Percentiles rank a stretch among this genome's conserved stretches.
These are phyloP conservation scores for Tephrocybe rancida DNA, from an alignment of 768 basidiomycete species.

Conservation along the genomic window DNA sequence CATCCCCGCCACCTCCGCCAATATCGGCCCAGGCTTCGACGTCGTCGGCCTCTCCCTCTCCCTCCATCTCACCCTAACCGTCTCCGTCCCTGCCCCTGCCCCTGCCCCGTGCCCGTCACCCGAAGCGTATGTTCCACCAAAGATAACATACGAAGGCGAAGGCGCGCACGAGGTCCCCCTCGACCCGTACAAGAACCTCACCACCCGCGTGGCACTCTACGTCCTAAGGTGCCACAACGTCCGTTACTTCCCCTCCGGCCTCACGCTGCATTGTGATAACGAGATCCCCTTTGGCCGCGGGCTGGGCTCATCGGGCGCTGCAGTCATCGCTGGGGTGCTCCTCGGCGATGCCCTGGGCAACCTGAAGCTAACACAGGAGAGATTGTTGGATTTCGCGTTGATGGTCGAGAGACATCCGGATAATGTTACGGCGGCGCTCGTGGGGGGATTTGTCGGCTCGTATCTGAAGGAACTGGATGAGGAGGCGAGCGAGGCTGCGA, in stretches of 20 bases:
- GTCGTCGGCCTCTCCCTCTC: constrained; percentile 98
- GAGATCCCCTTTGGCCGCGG: constrained; percentile 98
- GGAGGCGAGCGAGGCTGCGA: constrained; percentile 78
- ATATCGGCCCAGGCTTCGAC: constrained; percentile 98
- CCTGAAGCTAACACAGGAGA: constrained; percentile 64
- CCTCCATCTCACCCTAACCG: constrained; percentile 76
- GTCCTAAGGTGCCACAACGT: constrained; percentile 89
- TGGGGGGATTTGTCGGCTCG: constrained; percentile 96
- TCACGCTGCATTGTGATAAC: constrained; percentile 81
- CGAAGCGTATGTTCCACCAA: constrained; percentile 46
- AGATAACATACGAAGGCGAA: constrained; percentile 82
- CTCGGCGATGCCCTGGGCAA: constrained; percentile 84
- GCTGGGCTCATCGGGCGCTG: constrained; percentile 95
- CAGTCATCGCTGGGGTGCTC: constrained; percentile 96
- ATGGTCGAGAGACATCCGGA: constrained; percentile 99
- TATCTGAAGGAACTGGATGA: constrained; percentile 90
- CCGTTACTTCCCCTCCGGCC: constrained; percentile 71
- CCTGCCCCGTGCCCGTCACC: constrained; percentile 15
- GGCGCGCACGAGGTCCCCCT: constrained; percentile 91
- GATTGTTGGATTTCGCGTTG: constrained; percentile 92
- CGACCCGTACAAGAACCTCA: constrained; percentile 95
- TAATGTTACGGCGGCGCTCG: constrained; percentile 96
- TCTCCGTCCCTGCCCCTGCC: constrained; percentile 37
- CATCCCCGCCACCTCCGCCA: constrained; percentile 97
- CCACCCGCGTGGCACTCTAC: constrained; percentile 96